Evolutionary conservation across 768 basidiomycete genomes (phyloP), one percentile per base, ranked within the genome.

Genomic region (Lyophyllum shimeji): DNA sequence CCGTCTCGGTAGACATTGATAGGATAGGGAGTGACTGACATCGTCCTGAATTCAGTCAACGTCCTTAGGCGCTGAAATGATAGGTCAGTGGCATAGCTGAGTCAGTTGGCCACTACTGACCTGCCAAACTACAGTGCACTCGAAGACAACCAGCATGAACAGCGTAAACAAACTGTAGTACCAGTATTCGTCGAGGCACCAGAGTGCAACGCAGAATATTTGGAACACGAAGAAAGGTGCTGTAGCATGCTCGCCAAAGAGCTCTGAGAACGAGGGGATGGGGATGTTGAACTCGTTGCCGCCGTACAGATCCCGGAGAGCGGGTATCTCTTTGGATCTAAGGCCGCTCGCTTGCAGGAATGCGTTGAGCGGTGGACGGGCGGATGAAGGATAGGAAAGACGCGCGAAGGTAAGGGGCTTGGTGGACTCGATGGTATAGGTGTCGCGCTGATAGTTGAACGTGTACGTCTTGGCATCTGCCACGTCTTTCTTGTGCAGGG

Each of bases 201-300:
- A 99, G 9, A 99, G 76, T 0, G 92, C 94, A 1, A 98, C 97
- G 60, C 97, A 98, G 74, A 99, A 98, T 17, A 98, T 74, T 73
- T 99, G 97, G 74, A 99, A 99, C 24, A 99, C 97, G 71, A 99
- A 99, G 82, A 99, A 99, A 0, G 97, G 97, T 0, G 97, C 97
- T 4, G 95, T 95, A 1, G 96, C 95, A 67, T 99, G 97, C 75
- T 99, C 97, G 21, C 76, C 80, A 62, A 99, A 98, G 33, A 99
- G 83, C 61, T 94, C 91, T 9, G 82, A 80, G 67, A 99, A 99
- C 1, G 90, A 90, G 7, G 97, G 97, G 40, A 99, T 91, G 2
- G 97, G 97, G 60, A 99, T 98, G 68, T 97, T 85, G 74, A 98
- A 98, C 65, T 93, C 90, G 73, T 99, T 99, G 63, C 85, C 84